Base-by-base conservation (phyloP, 2,329 filamentous ascomycete genomes). In the Trichoderma afroharzianum region DNA sequence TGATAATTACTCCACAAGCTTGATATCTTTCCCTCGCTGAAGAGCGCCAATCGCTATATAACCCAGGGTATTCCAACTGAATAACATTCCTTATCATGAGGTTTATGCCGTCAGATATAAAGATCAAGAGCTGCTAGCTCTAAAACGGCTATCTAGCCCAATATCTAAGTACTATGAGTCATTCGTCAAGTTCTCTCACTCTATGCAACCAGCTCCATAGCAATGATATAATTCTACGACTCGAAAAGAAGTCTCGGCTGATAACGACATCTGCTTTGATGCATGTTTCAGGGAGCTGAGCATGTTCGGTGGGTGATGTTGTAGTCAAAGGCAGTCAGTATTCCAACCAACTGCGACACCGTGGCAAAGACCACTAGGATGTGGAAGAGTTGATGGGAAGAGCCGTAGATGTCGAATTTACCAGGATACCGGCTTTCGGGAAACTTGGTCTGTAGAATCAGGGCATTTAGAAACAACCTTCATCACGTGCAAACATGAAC, bases 381-480 rank as follows among this genome's bases (percentile, higher is more conserved):
- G 33, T 68, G 64, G 47, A 68, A 68, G 18, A 68, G 64, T 33
- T 68, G 64, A 12, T 68, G 64, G 12, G 64, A 68, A 18, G 64
- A 47, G 53, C 64, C 64, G 47, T 59, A 68, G 3, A 68, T 68
- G 33, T 68, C 64, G 18, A 68, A 68, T 59, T 47, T 68, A 12
- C 64, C 64, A 26, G 64, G 64, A 21, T 24, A 68, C 32, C 53
- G 64, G 12, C 64, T 59, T 12, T 68, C 64, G 33, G 64, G 64
- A 32, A 68, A 68, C 18, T 59, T 68, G 53, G 64, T 59, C 64
- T 68, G 36, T 32, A 26, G 26, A 47, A 32, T n/a, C 18, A 68
- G 6, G 15, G 53, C 5, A 6, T 18, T 64, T n/a, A 68, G 64
- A 8, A 32, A 15, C 15, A 43, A 26, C 0, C 43, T 58, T 18